Conservation (phyloP, 495 filamentous ascomycete genomes). For the Parachaetomium inaequale region DNA sequence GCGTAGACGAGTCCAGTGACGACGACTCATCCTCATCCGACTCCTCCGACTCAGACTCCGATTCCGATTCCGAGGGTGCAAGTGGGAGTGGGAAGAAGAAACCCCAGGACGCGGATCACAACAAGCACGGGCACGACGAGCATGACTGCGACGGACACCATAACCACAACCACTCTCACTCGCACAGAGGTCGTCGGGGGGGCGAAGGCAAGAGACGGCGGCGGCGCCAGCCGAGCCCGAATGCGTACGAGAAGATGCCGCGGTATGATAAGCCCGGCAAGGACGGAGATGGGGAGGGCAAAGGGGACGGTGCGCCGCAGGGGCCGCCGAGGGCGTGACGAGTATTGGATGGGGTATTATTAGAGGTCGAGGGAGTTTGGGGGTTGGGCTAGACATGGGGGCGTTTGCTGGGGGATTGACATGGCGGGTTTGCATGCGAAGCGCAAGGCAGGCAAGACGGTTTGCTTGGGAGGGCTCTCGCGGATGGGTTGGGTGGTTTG, state of each 20-base stretch:
- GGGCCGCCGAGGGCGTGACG: not conserved
- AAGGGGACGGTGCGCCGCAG: not conserved
- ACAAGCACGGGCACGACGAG: constrained; percentile 38
- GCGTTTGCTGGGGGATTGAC: too few species aligned
- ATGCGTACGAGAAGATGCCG: constrained; percentile 94
- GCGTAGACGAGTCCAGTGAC: constrained; percentile 79
- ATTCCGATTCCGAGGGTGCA: constrained; percentile 31
- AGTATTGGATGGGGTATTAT: too few species aligned
- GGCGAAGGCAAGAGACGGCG: constrained; percentile 34
- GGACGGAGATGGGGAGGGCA: constrained; percentile 13
- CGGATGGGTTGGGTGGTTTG: too few species aligned
- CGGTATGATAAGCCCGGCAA: constrained; percentile 46
- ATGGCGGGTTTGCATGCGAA: too few species aligned
- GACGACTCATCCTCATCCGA: constrained; percentile 63
- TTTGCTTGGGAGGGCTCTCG: too few species aligned
- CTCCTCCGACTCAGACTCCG: constrained; percentile 44
- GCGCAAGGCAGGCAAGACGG: too few species aligned
- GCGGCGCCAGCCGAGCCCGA: constrained; percentile 69
- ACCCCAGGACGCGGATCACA: constrained; percentile 12
- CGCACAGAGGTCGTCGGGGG: constrained; percentile 25
- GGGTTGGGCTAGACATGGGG: not conserved
- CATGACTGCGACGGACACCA: constrained; percentile 41
- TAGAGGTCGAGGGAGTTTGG: not conserved
- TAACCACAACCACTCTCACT: constrained; percentile 33
- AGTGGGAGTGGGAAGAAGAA: constrained; percentile 8